phyloP scores from a whole-genome alignment of 1,139 yeast genomes.

The Kurtzmaniella quercitrusa region DNA sequence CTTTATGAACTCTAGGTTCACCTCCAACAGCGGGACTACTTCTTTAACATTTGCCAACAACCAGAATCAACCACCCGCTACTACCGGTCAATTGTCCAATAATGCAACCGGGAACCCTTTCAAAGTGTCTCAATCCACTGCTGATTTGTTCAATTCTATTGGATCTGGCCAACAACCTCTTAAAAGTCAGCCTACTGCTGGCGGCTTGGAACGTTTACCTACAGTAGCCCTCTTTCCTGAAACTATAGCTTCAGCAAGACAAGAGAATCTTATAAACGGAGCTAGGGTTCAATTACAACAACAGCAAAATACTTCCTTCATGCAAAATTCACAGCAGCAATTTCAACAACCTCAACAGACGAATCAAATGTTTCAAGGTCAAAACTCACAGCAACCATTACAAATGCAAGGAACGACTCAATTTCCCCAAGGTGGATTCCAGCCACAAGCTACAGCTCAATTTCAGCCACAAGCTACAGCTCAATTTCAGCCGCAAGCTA shows the following conservation, averaged over 20 bases:
- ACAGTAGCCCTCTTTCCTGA: slow-evolving; percentile 65
- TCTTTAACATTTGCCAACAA: slow-evolving; percentile 27
- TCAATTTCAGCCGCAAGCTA: slow-evolving; percentile 5
- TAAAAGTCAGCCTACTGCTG: slow-evolving; percentile 56
- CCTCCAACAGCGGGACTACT: slow-evolving; percentile 30
- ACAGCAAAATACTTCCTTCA: slow-evolving; percentile 1
- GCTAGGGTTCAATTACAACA: slow-evolving; percentile 19
- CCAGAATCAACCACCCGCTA: slow-evolving; percentile 14
- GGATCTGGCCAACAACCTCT: slow-evolving; percentile 19
- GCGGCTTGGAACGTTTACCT: slow-evolving; percentile 60
- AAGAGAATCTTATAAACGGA: slow-evolving; percentile 30
- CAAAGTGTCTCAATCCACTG: slow-evolving; percentile 36
- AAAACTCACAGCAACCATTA: slow-evolving; percentile 9
- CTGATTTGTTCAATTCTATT: slow-evolving; percentile 27
- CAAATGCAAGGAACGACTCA: slow-evolving; percentile 9
- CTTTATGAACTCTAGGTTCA: slow-evolving; percentile 39
- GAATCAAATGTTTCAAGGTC: slow-evolving; percentile 11
- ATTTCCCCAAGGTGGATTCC: slow-evolving; percentile 1
- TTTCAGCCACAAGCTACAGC: slow-evolving; percentile 9
- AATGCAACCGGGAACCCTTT: slow-evolving; percentile 47
- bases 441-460: slow-evolving; percentile 6
- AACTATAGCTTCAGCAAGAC: slow-evolving; percentile 43
- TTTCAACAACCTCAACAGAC: slow-evolving; percentile 10
- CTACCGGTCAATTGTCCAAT: slow-evolving; percentile 20
- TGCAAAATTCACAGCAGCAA: slow-evolving; percentile 9